phyloP scores from a whole-genome alignment of 2,329 filamentous ascomycete species.

The Ascosphaera acerosa region DNA sequence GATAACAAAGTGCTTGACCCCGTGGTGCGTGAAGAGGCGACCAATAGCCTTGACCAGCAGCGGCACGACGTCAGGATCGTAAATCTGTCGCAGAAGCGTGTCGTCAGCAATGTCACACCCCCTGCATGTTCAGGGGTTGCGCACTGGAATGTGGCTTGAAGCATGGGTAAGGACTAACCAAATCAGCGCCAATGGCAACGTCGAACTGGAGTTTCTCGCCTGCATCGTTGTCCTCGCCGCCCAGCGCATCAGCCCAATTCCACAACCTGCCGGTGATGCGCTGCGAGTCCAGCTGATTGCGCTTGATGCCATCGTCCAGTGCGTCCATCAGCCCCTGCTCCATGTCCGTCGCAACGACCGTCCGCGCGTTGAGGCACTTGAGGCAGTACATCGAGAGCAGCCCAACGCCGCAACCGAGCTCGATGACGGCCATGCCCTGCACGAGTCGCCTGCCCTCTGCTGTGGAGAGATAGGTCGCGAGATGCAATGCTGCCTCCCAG shows the following conservation, averaged over 20 bases:
- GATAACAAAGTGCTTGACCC: conserved; percentile 28
- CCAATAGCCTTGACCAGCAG: conserved; percentile 29
- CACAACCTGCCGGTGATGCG: conserved; percentile 15
- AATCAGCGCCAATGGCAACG: conserved; percentile 18
- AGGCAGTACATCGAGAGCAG: conserved; percentile 38
- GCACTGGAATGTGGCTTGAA: background rate
- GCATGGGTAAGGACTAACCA: conserved; percentile 12
- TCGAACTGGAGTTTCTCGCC: conserved; percentile 9
- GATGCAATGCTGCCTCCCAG: conserved; percentile 42
- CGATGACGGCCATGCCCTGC: conserved; percentile 29
- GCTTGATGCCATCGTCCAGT: conserved; percentile 14
- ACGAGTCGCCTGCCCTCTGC: conserved; percentile 22
- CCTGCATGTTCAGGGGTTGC: background rate
- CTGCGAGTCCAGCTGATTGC: conserved; percentile 10
- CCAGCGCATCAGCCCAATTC: conserved; percentile 17
- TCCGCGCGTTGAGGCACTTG: conserved; percentile 27
- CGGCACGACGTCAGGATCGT: conserved; percentile 32
- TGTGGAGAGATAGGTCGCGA: conserved; percentile 32
- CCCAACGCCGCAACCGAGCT: conserved; percentile 42
- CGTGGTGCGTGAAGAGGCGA: conserved; percentile 29
- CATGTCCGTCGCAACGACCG: conserved; percentile 36
- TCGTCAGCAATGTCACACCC: conserved; percentile 1
- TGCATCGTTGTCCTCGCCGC: conserved; percentile 1
- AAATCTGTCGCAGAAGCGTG: conserved; percentile 27
- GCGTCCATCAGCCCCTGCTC: conserved; percentile 21